Evolutionary conservation across 495 filamentous ascomycete species (phyloP).

Genomic region (Massariosphaeria phaeospora): DNA sequence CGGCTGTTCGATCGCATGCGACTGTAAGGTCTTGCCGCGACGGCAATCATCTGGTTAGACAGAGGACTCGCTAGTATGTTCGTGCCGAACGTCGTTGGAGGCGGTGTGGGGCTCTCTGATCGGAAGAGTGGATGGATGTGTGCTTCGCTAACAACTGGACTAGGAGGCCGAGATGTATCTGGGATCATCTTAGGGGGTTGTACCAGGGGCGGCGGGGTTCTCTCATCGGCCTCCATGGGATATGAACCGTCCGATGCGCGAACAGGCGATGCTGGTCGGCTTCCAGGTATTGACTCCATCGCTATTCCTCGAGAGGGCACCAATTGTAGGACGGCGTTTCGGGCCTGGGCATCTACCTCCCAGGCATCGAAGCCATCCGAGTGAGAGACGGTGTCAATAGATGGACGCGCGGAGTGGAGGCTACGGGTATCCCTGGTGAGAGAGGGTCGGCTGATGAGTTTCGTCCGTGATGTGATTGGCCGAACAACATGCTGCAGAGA

Average conservation of each 20-base stretch:
- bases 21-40: constrained; percentile 48
- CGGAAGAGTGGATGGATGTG: constrained; percentile 86
- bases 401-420: constrained; percentile 22
- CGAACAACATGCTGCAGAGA: constrained; percentile 33
- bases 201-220: background rate
- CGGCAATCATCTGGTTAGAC: constrained; percentile 61
- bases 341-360: constrained; percentile 59
- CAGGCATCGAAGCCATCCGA: constrained; percentile 61
- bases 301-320: constrained; percentile 46
- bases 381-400: constrained; percentile 23
- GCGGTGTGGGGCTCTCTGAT: constrained; percentile 64
- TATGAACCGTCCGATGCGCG: constrained; percentile 38
- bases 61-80: constrained; percentile 65
- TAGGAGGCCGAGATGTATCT: constrained; percentile 24
- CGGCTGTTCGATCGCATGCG: constrained; percentile 62
- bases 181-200: constrained; percentile 17
- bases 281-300: constrained; percentile 55
- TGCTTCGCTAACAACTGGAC: constrained; percentile 52
- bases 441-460: constrained; percentile 27
- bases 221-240: background rate
- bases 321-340: constrained; percentile 50
- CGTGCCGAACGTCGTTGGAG: constrained; percentile 62
- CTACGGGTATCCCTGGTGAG: constrained; percentile 20
- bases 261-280: constrained; percentile 47
- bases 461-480: constrained; percentile 33